Percentiles rank a stretch among this genome's conserved stretches.
phyloP scores from a whole-genome alignment of 306 rosid species.

The Macrotyloma uniflorum region DNA sequence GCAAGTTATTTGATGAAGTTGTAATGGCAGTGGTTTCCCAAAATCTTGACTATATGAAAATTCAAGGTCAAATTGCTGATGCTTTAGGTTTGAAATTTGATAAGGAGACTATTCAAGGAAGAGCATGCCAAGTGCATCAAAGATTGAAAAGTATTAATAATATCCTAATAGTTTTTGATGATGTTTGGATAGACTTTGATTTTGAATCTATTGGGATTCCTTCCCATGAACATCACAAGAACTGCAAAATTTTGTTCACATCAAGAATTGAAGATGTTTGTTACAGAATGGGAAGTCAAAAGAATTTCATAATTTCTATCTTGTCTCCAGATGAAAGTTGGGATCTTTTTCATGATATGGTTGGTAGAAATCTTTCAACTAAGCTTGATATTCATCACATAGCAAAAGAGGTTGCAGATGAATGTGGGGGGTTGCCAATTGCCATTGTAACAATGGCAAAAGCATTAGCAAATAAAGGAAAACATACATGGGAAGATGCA shows the following conservation, averaged over 20 bases:
- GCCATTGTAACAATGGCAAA: conserved; percentile 43
- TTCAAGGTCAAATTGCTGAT: conserved; percentile 34
- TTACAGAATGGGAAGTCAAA: conserved; percentile 10
- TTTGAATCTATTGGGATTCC: conserved; percentile 40
- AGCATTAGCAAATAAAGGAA: conserved; percentile 3
- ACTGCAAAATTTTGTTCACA: conserved; percentile 43
- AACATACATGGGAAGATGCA: conserved; percentile 33
- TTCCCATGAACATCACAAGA: not conserved
- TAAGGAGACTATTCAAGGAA: not conserved
- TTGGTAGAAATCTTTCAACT: not conserved
- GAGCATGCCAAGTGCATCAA: not conserved
- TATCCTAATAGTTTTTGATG: conserved; percentile 46
- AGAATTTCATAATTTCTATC: not conserved
- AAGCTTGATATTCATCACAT: not conserved
- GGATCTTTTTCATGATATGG: conserved; percentile 29
- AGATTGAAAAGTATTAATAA: not conserved
- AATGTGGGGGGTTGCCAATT: conserved; percentile 52
- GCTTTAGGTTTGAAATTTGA: conserved; percentile 7
- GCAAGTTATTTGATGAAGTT: conserved; percentile 32
- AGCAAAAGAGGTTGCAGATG: conserved; percentile 33
- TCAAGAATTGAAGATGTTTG: conserved; percentile 40
- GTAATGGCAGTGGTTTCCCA: conserved; percentile 32
- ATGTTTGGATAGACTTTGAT: conserved; percentile 42
- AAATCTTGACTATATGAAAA: not conserved
- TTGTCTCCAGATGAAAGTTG: conserved; percentile 21